Evolutionary conservation across 208 protist species (phyloP).

Genomic region (Phytomonas francai): DNA sequence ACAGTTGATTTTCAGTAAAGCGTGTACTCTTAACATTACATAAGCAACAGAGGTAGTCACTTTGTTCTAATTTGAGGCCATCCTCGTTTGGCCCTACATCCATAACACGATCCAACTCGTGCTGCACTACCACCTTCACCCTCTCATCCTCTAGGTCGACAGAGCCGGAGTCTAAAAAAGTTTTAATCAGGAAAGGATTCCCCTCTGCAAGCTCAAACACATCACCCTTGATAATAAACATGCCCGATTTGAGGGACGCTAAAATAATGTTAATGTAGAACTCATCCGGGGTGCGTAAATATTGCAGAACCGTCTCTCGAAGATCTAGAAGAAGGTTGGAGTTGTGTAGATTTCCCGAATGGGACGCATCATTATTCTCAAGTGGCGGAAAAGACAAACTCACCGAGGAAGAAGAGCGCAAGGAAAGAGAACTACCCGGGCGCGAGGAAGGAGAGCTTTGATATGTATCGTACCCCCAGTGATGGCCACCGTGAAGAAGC

Average conservation of each 20-base stretch:
- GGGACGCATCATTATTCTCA: background rate
- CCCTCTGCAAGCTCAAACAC: conserved; percentile 45
- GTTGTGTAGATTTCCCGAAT: conserved; percentile 9
- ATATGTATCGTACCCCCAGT: conserved; percentile 18
- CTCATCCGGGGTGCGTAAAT: conserved; percentile 51
- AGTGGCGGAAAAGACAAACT: background rate
- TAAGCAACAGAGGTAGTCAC: conserved; percentile 57
- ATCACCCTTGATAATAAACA: conserved; percentile 43
- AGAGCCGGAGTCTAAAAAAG: conserved; percentile 48
- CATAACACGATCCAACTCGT: conserved; percentile 59
- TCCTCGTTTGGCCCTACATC: background rate
- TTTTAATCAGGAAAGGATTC: conserved; percentile 48
- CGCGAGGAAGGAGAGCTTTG: background rate
- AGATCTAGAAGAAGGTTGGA: conserved; percentile 58
- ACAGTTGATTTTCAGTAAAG: conserved; percentile 55
- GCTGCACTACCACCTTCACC: conserved; percentile 58
- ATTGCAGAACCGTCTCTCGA: conserved; percentile 60
- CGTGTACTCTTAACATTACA: conserved; percentile 43
- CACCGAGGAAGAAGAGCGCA: background rate
- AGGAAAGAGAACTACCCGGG: background rate
- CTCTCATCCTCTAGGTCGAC: conserved; percentile 43
- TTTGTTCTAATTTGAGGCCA: conserved; percentile 31
- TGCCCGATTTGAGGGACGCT: conserved; percentile 57
- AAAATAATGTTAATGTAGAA: conserved; percentile 82
- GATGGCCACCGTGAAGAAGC: background rate